These are phyloP conservation scores for Gliomastix tumulicola DNA, from an alignment of 2,329 filamentous ascomycete genomes.

Conservation along the genomic window DNA sequence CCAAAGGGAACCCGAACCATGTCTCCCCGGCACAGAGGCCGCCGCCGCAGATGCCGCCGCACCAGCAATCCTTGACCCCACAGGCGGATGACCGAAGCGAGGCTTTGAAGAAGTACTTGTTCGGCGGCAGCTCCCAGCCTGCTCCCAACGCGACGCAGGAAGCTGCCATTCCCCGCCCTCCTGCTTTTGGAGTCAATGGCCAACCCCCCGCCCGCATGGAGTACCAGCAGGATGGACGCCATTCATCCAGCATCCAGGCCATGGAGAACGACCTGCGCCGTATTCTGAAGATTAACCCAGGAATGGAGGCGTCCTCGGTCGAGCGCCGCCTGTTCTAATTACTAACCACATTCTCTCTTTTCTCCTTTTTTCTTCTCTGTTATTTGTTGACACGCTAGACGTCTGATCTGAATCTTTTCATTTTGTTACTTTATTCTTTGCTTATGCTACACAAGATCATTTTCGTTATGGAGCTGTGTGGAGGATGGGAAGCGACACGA, in stretches of 20 bases:
- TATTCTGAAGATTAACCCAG: conserved; percentile 37
- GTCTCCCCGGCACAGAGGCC: too few relatives aligned
- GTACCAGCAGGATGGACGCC: conserved; percentile 3
- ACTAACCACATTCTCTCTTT: too few relatives aligned
- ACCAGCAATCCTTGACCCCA: background rate
- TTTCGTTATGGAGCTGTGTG: too few relatives aligned
- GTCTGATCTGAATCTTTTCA: too few relatives aligned
- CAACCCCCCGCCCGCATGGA: conserved; percentile 2
- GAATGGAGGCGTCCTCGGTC: conserved; percentile 5
- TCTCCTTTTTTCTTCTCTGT: too few relatives aligned
- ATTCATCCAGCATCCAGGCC: conserved; percentile 28
- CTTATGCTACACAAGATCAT: too few relatives aligned
- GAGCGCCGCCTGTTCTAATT: conserved; percentile 7
- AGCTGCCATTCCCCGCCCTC: conserved; percentile 7
- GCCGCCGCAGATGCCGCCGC: conserved; percentile 2
- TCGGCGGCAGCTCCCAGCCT: conserved; percentile 26
- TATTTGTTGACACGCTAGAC: too few relatives aligned
- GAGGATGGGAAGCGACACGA: too few relatives aligned
- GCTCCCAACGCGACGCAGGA: too few relatives aligned
- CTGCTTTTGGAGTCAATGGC: background rate
- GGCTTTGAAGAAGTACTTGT: conserved; percentile 50
- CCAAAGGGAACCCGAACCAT: conserved; percentile 14
- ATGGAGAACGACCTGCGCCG: conserved; percentile 49
- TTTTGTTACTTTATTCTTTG: too few relatives aligned
- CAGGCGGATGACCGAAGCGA: conserved; percentile 28